Evolutionary conservation across 257 asterid species (phyloP).

Genomic region (Nyctanthes arbortristis): DNA sequence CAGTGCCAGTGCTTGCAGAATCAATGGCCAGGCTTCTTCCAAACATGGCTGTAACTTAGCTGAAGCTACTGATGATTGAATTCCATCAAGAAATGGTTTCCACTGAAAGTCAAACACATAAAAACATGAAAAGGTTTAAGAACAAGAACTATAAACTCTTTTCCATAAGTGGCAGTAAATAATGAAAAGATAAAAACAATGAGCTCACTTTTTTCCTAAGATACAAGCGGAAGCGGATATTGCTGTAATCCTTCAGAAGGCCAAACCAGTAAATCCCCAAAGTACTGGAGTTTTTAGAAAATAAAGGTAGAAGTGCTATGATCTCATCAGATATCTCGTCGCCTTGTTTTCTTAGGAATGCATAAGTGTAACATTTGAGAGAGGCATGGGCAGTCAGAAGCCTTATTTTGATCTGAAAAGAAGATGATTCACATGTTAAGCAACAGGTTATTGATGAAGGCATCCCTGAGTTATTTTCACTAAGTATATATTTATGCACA

Average conservation of each 20-base stretch:
- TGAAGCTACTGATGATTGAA: conserved; percentile 78
- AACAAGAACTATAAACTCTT: conserved; percentile 15
- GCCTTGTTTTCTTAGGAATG: conserved; percentile 68
- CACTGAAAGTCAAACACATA: conserved; percentile 55
- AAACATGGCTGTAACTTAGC: conserved; percentile 76
- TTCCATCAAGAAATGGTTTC: conserved; percentile 97
- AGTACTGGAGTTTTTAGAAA: conserved; percentile 75
- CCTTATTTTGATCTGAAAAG: conserved; percentile 85
- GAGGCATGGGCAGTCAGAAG: conserved; percentile 97
- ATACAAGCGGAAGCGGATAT: conserved; percentile 58
- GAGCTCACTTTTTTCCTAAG: conserved; percentile 73
- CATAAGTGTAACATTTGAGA: conserved; percentile 81
- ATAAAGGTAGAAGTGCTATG: conserved; percentile 76
- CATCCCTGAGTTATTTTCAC: conserved; percentile 9
- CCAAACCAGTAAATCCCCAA: conserved; percentile 88
- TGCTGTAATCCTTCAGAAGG: conserved; percentile 79
- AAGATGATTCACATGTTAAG: conserved; percentile 25
- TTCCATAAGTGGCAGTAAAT: conserved; percentile 16
- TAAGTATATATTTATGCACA: conserved; percentile 15
- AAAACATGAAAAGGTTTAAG: conserved; percentile 27
- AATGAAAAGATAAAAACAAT: conserved; percentile 19
- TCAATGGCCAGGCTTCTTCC: conserved; percentile 97
- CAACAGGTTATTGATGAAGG: conserved; percentile 27
- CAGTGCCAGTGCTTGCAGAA: conserved; percentile 86
- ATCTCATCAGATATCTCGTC: conserved; percentile 71